Evolutionary conservation across 169 alveolate species (phyloP), one percentile per base, ranked within the genome.

Genomic region (Plasmodium gonderi): DNA sequence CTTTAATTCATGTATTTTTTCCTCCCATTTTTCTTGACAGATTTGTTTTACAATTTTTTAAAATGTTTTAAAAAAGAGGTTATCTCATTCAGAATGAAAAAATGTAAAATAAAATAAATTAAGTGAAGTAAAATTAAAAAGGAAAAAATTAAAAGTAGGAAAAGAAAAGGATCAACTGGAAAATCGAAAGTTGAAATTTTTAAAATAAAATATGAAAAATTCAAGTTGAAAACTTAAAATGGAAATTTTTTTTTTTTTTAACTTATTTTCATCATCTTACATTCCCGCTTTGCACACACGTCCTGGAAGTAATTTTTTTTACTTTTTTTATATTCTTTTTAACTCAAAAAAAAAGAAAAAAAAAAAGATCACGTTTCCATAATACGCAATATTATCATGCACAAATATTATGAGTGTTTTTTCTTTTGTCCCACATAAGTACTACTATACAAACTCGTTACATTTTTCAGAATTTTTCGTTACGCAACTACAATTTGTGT

Each of bases 101-200:
- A 78, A 78, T 36, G 42, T 23, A 26, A 75, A 75, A 75, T 29
- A 14, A 42, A 75, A 75, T 17, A 49, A 75, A 75, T 17, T 17
- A 75, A 60, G 40, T 38, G 33, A 75, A 36, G 12, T 7, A 29
- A 75, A 75, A 75, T 12, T 36, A 75, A 20, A n/a, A 12, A 9
- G 68, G 64, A 49, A 75, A 49, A 75, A 75, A 38, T 75, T 75
- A 78, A 78, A 78, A 47, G n/a, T n/a, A 44, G 14, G 40, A 77
- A 77, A 14, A 11, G 40, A 33, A 78, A 78, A 78, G 31, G 40
- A 9, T 51, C 2, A 78, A 78, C 17, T 64, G 17, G 14, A 78
- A 78, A 49, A 64, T 1, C 40, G 40, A 78, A 51, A 51, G n/a
- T 78, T 38, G n/a, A 76, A 45, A 11, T 36, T 78, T 78, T 64